Conservation (phyloP, 345 rosid species). For the Acer negundo region DNA sequence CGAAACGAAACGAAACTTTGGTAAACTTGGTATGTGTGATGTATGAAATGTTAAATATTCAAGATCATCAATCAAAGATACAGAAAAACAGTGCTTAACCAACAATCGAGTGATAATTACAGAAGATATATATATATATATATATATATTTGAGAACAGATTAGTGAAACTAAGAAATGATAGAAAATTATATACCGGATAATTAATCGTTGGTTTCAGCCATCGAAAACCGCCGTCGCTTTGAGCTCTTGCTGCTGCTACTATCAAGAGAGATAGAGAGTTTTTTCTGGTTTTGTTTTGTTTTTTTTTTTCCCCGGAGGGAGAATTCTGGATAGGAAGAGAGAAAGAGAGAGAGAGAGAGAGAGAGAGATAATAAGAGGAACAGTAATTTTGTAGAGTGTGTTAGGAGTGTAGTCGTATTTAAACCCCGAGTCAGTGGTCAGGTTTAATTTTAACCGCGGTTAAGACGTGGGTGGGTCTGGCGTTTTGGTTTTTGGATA, state of each 20-base stretch:
- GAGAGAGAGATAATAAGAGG: not conserved
- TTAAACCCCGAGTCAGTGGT: conserved; percentile 23
- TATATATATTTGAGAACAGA: not conserved
- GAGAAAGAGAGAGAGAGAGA: not conserved
- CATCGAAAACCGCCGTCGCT: not conserved
- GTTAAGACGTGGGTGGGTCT: conserved; percentile 22
- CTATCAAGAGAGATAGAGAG: not conserved
- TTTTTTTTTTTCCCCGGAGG: not conserved
- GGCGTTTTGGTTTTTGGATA: not conserved
- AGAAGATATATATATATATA: no score
- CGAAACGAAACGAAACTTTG: not conserved
- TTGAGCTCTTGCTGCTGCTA: not conserved
- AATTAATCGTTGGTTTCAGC: not conserved
- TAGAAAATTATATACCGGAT: not conserved
- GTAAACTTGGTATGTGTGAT: not conserved
- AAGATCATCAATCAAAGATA: not conserved
- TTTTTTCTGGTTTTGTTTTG: no score
- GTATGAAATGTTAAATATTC: not conserved
- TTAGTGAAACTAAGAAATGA: not conserved
- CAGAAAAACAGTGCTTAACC: not conserved
- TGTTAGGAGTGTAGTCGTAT: not conserved
- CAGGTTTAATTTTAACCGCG: conserved; percentile 21
- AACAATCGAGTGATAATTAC: not conserved
- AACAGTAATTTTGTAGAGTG: not conserved
- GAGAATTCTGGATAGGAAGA: not conserved